These are phyloP conservation scores for Sclerotinia spermophila DNA, from an alignment of 2,329 filamentous ascomycete species.

Conservation along the genomic window DNA sequence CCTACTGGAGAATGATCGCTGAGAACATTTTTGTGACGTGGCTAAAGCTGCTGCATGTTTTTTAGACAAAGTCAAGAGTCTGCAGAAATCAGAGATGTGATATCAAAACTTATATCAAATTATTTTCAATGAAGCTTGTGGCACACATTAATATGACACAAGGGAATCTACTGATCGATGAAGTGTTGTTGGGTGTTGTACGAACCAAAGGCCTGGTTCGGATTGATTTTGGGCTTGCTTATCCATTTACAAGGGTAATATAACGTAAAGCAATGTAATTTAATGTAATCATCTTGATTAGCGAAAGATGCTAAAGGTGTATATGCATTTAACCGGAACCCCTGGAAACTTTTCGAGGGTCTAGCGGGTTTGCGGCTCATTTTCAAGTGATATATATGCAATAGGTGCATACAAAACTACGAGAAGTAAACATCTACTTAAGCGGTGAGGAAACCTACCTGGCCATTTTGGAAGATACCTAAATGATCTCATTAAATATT, in stretches of 20 bases:
- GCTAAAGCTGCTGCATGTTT: slow-evolving; percentile 17
- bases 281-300: slow-evolving; percentile 14
- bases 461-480: slow-evolving; percentile 3
- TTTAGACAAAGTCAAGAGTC: not conserved
- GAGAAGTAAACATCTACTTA: slow-evolving; percentile 4
- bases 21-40: slow-evolving; percentile 14
- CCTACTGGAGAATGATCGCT: slow-evolving; percentile 3
- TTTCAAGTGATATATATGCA: slow-evolving; percentile 12
- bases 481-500: slow-evolving; percentile 5
- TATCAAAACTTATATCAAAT: slow-evolving; percentile 13
- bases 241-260: not conserved
- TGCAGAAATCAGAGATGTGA: slow-evolving; percentile 11
- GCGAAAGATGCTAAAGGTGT: not conserved
- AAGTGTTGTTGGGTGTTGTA: not conserved
- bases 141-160: not conserved
- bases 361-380: slow-evolving; percentile 7
- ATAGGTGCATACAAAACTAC: not conserved
- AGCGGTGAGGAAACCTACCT: slow-evolving; percentile 13
- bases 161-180: not conserved
- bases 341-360: slow-evolving; percentile 10
- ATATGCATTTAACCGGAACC: slow-evolving; percentile 6
- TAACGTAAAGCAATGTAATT: not conserved
- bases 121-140: slow-evolving; percentile 2
- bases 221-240: slow-evolving; percentile 3
- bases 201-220: slow-evolving; percentile 16